Base-by-base conservation (phyloP, 2,329 filamentous ascomycete genomes). In the Eutypella sp. region DNA sequence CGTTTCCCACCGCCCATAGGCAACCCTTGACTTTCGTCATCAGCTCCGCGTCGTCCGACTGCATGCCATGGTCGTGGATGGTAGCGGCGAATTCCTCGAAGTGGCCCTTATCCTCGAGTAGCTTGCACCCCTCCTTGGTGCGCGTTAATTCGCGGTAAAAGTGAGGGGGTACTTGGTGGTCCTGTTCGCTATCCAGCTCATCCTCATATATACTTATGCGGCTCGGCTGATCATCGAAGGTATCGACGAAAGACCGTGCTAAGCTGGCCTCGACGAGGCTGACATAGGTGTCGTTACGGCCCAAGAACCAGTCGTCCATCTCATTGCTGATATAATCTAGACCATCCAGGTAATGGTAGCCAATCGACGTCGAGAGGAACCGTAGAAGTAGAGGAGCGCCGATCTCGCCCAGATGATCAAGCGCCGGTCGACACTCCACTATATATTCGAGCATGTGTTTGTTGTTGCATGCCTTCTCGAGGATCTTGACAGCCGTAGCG, bases 261-360 rank as follows among this genome's bases (percentile, higher is more conserved):
- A 99, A 76, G 45, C 91, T 95, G n/a, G 95, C 93, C 66, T 99
- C 93, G 34, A 99, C 92, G 34, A 97, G 79, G 31, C 83, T 80
- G 42, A 99, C 93, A 56, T 99, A 99, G n/a, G 84, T 85, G 64
- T 99, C 92, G 61, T 99, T 99, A 38, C 93, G 84, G 13, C 93
- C 93, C 24, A 99, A 75, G 62, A 97, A 99, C 93, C 93, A 99
- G 68, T 99, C 95, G 57, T 99, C 93, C 93, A 99, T 99, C 65
- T 99, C 95, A 62, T 95, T 93, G 50, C 91, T 96, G 66, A 99
- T 99, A 63, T 99, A 99, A 69, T 99, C 95, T 37, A 99, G 74
- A 0, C 91, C 93, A 61, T 97, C 90, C 5, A 99, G 76, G 66
- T 99, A 99, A 66, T 97, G 91, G 61, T 99, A 99, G 41, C 93